Evolutionary conservation across 2,329 filamentous ascomycete species (phyloP).

Genomic region (Arthrobotrys musiformis): DNA sequence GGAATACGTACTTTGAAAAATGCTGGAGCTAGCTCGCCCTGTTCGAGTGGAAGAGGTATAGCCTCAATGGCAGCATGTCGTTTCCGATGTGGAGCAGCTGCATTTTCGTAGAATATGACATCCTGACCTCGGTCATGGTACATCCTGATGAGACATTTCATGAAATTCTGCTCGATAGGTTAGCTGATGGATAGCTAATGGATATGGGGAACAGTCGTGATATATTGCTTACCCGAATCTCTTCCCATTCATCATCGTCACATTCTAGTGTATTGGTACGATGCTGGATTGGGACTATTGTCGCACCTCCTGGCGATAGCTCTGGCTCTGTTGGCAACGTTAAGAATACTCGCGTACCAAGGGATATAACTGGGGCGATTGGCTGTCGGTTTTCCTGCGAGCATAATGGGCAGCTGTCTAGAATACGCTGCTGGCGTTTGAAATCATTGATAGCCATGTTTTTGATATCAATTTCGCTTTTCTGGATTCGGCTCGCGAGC

Average conservation of each 20-base stretch:
- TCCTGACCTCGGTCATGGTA: slow-evolving; percentile 93
- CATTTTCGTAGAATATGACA: slow-evolving; percentile 98
- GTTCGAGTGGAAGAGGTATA: slow-evolving; percentile 86
- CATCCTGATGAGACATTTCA: slow-evolving; percentile 93
- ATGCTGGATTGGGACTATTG: slow-evolving; percentile 90
- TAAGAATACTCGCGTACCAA: slow-evolving; percentile 86
- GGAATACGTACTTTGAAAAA: slow-evolving; percentile 75
- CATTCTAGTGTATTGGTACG: slow-evolving; percentile 92
- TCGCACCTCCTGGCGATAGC: slow-evolving; percentile 78
- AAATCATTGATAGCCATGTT: slow-evolving; percentile 88
- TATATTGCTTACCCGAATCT: slow-evolving; percentile 72
- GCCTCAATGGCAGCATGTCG: slow-evolving; percentile 86
- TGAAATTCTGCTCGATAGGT: slow-evolving; percentile 75
- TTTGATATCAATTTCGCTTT: slow-evolving; percentile 86
- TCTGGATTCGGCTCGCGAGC: slow-evolving; percentile 85
- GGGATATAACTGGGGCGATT: slow-evolving; percentile 82
- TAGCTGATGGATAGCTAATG: neutral
- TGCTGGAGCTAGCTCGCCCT: slow-evolving; percentile 90
- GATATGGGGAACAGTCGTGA: neutral
- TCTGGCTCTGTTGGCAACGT: slow-evolving; percentile 92
- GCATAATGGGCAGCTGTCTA: slow-evolving; percentile 90
- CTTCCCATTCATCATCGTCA: slow-evolving; percentile 99
- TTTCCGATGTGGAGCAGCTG: slow-evolving; percentile 79
- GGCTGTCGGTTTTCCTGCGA: slow-evolving; percentile 85
- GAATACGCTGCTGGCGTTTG: slow-evolving; percentile 84